Evolutionary conservation across 768 basidiomycete species (phyloP).

Genomic region (Dentipellis fragilis): DNA sequence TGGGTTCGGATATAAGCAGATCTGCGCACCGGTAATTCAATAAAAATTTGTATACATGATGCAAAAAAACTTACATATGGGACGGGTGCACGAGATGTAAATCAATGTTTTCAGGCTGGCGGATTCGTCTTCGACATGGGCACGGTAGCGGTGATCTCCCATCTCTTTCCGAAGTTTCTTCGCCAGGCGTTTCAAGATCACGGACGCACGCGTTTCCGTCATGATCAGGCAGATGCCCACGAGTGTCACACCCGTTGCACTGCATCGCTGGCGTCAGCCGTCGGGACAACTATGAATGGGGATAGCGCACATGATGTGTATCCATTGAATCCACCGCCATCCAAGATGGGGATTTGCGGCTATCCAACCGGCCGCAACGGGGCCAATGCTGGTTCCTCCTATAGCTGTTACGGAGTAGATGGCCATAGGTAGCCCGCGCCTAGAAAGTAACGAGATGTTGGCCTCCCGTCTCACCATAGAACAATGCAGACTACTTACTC

Average conservation of each 20-base stretch:
- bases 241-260: slow-evolving; percentile 42
- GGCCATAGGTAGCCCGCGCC: slow-evolving; percentile 73
- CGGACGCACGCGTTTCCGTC: slow-evolving; percentile 63
- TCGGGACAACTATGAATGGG: slow-evolving; percentile 2
- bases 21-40: slow-evolving; percentile 25
- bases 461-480: not conserved
- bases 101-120: slow-evolving; percentile 48
- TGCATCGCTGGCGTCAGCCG: slow-evolving; percentile 16
- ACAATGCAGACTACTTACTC: slow-evolving; percentile 31
- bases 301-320: slow-evolving; percentile 46
- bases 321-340: slow-evolving; percentile 86
- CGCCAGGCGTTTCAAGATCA: slow-evolving; percentile 61
- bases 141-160: slow-evolving; percentile 51
- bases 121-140: slow-evolving; percentile 55
- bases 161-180: slow-evolving; percentile 52
- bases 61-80: slow-evolving; percentile 42
- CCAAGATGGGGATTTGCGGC: slow-evolving; percentile 45
- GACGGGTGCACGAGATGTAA: slow-evolving; percentile 59
- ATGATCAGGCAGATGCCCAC: slow-evolving; percentile 43
- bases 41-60: not conserved
- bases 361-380: slow-evolving; percentile 56
- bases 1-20: slow-evolving; percentile 61
- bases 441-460: slow-evolving; percentile 18
- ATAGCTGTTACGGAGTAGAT: slow-evolving; percentile 56
- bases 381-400: slow-evolving; percentile 53